Evolutionary conservation across 2,329 filamentous ascomycete genomes (phyloP).

Genomic region (Cladophialophora chaetospira): DNA sequence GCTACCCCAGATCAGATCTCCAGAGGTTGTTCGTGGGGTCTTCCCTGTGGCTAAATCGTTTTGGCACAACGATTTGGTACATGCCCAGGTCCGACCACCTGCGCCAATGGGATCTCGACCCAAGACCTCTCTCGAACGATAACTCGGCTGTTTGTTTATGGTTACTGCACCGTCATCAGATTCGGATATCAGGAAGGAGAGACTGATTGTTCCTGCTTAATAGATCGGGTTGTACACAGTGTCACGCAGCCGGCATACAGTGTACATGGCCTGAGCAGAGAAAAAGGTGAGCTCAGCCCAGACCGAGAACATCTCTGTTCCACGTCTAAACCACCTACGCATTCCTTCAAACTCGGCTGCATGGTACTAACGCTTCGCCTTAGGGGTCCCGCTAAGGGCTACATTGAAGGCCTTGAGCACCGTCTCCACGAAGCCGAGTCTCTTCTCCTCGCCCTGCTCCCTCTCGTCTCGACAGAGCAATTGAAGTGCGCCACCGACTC

Average conservation of each 20-base stretch:
- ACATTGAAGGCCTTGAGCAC: constrained; percentile 48
- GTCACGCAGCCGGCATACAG: constrained; percentile 26
- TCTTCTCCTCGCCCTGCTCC: constrained; percentile 42
- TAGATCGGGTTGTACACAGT: constrained; percentile 30
- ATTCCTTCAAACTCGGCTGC: neutral
- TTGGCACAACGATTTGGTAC: constrained; percentile 15
- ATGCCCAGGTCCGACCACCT: neutral
- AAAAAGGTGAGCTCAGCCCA: constrained; percentile 24
- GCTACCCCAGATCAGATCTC: constrained; percentile 17
- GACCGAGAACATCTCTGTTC: neutral
- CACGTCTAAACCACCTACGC: neutral
- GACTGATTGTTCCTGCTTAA: constrained; percentile 14
- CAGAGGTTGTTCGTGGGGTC: constrained; percentile 8
- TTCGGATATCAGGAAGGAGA: neutral
- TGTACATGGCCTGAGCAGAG: constrained; percentile 33
- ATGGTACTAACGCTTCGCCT: neutral
- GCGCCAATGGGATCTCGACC: constrained; percentile 5
- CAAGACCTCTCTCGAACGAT: neutral
- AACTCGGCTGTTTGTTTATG: constrained; percentile 12
- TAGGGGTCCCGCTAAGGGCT: constrained; percentile 52
- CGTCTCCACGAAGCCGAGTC: constrained; percentile 47
- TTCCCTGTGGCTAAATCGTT: constrained; percentile 8
- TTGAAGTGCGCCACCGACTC: constrained; percentile 35
- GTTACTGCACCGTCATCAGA: neutral
- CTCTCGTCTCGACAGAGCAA: constrained; percentile 39